phyloP scores from a whole-genome alignment of 1,284 basidiomycete genomes.

The Taiwanofungus camphoratus region DNA sequence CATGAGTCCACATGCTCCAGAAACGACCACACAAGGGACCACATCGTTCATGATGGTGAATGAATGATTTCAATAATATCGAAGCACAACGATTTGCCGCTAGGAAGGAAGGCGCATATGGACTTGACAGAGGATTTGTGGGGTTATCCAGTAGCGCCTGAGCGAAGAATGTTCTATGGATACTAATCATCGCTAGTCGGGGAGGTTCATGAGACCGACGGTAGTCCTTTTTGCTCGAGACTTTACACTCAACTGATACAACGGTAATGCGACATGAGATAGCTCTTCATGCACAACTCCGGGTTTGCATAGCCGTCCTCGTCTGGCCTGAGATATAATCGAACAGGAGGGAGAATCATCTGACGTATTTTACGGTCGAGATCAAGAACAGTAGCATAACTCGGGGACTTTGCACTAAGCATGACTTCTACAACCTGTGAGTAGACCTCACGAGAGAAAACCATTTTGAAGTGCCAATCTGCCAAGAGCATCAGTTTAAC shows the following conservation, averaged over 20 bases:
- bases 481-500: too few species aligned
- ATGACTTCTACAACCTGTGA: constrained; percentile 22
- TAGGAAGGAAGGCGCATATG: constrained; percentile 36
- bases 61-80: constrained; percentile 30
- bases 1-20: constrained; percentile 35
- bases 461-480: constrained; percentile 28
- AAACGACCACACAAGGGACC: constrained; percentile 28
- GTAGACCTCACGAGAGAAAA: constrained; percentile 23
- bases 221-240: not conserved
- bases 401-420: constrained; percentile 25
- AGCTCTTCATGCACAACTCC: constrained; percentile 25
- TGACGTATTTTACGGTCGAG: constrained; percentile 28
- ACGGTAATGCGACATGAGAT: constrained; percentile 28
- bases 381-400: constrained; percentile 26
- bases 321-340: constrained; percentile 24
- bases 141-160: constrained; percentile 35
- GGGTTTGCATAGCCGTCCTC: constrained; percentile 27
- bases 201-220: not conserved
- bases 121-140: constrained; percentile 32
- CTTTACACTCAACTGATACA: constrained; percentile 24
- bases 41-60: constrained; percentile 23
- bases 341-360: constrained; percentile 23
- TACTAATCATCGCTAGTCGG: constrained; percentile 27
- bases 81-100: constrained; percentile 34
- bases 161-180: constrained; percentile 36